Base-by-base conservation (phyloP, 2,329 filamentous ascomycete species). In the Colletotrichum sp. region DNA sequence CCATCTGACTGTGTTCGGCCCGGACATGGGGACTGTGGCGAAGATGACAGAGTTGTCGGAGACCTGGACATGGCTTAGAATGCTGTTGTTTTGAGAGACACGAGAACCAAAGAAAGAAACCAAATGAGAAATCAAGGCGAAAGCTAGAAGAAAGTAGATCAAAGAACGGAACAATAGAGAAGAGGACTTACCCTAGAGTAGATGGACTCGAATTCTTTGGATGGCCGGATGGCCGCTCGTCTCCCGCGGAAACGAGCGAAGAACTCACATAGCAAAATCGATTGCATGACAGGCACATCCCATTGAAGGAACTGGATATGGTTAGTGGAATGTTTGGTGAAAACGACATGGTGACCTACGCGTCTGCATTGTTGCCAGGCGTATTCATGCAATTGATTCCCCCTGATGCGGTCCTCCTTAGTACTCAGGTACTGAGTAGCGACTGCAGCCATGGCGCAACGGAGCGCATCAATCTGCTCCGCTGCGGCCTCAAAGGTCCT, bases 371-470 rank as follows among this genome's bases (percentile, higher is more conserved):
- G 88, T 78, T 88, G 84, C 84, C 83, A 88, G 13, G 89, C 89
- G 79, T 87, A 88, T 68, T 87, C 86, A 82, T 91, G 89, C 79
- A 92, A 83, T 72, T 87, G 83, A 68, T 85, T 87, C 32, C 89
- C 89, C 78, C 86, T 87, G 72, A 84, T 84, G 72, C 89, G 88
- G 80, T 91, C 87, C 66, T 90, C 88, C 80, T 85, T 85, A 79
- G 85, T 83, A 65, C 84, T 82, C 69, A 90, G 82, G 76, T 86
- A 88, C 79, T 91, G 89, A 26, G 89, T 88, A 62, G 88, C 90
- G 34, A 91, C 81, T n/a, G 90, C 90, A 26, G 89, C 90, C 90
- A 92, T 91, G 75, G 89, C 89, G 76, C 86, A 90, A 16, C 83
- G 86, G 62, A 91, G 83, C 57, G 89, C 82, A 69, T 89, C 87